These are phyloP conservation scores for Pisolithus sp. DNA, from an alignment of 768 basidiomycete species.

Conservation along the genomic window DNA sequence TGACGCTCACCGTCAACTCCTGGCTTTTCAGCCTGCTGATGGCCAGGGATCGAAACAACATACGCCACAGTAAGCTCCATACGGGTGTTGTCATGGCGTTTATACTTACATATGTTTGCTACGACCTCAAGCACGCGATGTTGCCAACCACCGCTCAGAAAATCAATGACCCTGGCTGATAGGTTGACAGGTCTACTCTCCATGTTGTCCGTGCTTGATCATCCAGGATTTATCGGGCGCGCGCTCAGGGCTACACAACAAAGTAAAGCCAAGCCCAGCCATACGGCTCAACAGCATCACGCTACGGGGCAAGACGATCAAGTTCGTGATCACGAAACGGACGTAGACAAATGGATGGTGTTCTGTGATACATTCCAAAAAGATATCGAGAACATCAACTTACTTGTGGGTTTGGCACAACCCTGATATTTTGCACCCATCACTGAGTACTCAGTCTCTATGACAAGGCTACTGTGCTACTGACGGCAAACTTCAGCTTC, in stretches of 20 bases:
- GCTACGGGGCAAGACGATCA: no score
- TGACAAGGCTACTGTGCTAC: not conserved
- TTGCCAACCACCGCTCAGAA: no score
- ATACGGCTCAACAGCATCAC: no score
- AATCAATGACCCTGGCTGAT: no score
- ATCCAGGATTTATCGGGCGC: not conserved
- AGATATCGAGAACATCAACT: not conserved
- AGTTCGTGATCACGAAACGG: no score
- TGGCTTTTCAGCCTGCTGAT: no score
- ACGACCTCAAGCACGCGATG: no score
- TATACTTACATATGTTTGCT: no score
- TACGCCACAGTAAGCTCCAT: no score
- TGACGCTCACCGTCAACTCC: no score
- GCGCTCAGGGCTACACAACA: not conserved
- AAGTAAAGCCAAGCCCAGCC: not conserved
- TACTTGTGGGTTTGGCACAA: not conserved
- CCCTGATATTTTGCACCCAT: not conserved
- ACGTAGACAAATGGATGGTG: not conserved
- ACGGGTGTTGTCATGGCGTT: no score
- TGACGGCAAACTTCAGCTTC: not conserved
- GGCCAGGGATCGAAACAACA: no score
- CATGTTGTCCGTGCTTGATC: not conserved
- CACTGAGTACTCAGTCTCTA: not conserved
- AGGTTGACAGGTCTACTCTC: not conserved
- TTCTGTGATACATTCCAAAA: not conserved